These are phyloP conservation scores for Arabidopsis arenosa DNA, from an alignment of 345 rosid genomes.

Conservation along the genomic window DNA sequence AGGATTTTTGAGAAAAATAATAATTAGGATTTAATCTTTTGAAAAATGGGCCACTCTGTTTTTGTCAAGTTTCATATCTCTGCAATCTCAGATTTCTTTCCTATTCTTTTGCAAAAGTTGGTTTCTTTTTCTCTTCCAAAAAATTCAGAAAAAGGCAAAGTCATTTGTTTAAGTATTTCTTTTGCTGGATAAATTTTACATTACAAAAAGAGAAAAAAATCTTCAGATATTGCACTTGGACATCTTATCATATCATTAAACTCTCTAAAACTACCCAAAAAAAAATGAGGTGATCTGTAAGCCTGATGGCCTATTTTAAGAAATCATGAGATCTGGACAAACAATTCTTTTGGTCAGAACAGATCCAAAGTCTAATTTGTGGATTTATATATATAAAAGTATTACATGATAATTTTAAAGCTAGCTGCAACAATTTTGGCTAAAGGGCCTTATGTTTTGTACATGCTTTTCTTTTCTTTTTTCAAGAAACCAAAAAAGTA, in stretches of 20 bases:
- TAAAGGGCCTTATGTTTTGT: slow-evolving; percentile 25
- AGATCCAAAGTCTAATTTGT: neutral
- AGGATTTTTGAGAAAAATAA: too few species aligned
- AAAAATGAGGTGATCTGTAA: neutral
- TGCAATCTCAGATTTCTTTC: too few species aligned
- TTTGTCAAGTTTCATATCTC: too few species aligned
- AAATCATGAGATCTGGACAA: neutral
- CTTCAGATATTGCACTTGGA: neutral
- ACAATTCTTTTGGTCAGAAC: neutral
- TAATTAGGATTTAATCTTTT: too few species aligned
- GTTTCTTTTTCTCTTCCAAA: too few species aligned
- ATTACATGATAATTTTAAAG: neutral
- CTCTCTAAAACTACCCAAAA: neutral
- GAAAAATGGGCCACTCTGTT: too few species aligned
- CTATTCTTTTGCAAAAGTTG: too few species aligned
- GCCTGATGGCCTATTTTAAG: neutral
- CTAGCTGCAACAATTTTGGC: slow-evolving; percentile 34
- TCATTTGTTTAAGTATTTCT: too few species aligned
- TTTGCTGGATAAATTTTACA: too few species aligned
- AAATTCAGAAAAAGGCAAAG: too few species aligned
- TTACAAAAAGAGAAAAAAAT: neutral
- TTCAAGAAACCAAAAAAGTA: slow-evolving; percentile 15
- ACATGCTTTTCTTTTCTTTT: slow-evolving; percentile 9
- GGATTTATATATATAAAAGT: neutral
- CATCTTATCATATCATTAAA: neutral